Conservation (phyloP, 2,329 filamentous ascomycete genomes). For the Paecilomyces formosus region DNA sequence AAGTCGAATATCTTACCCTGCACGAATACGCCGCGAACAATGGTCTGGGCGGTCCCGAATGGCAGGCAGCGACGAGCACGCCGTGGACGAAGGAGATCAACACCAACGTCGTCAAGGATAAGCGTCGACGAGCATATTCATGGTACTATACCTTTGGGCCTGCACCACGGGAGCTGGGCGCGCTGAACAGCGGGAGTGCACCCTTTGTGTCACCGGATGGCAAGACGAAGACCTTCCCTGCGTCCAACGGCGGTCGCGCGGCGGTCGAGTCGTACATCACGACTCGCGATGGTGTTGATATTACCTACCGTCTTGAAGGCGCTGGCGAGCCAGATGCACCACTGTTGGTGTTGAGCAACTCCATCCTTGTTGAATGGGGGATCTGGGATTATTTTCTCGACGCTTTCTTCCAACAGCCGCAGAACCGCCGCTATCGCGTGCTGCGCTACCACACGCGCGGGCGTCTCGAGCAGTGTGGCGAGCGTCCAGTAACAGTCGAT, state of each 20-base stretch:
- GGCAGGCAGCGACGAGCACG: constrained; percentile 56
- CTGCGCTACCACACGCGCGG: constrained; percentile 74
- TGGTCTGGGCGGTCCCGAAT: constrained; percentile 57
- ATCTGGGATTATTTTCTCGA: constrained; percentile 75
- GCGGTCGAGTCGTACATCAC: constrained; percentile 62
- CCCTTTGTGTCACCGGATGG: constrained; percentile 50
- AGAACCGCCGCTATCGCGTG: constrained; percentile 58
- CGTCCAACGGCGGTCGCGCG: constrained; percentile 31
- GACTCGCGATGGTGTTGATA: constrained; percentile 57
- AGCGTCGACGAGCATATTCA: constrained; percentile 55
- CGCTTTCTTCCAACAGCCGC: constrained; percentile 46
- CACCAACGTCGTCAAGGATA: constrained; percentile 50
- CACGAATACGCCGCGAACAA: constrained; percentile 66
- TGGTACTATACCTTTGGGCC: constrained; percentile 77
- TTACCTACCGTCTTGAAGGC: constrained; percentile 72
- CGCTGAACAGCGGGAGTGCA: constrained; percentile 42
- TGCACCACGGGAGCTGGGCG: constrained; percentile 59
- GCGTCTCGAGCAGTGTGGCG: constrained; percentile 40
- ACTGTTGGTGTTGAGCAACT: constrained; percentile 69
- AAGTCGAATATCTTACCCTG: constrained; percentile 53
- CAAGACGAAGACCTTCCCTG: constrained; percentile 49
- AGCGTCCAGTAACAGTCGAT: constrained; percentile 39
- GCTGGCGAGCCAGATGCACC: constrained; percentile 59
- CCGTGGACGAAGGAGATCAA: constrained; percentile 55
- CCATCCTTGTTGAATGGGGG: constrained; percentile 65